These are phyloP conservation scores for Sclerotiophoma versabilis DNA, from an alignment of 2,329 filamentous ascomycete species.

Conservation along the genomic window DNA sequence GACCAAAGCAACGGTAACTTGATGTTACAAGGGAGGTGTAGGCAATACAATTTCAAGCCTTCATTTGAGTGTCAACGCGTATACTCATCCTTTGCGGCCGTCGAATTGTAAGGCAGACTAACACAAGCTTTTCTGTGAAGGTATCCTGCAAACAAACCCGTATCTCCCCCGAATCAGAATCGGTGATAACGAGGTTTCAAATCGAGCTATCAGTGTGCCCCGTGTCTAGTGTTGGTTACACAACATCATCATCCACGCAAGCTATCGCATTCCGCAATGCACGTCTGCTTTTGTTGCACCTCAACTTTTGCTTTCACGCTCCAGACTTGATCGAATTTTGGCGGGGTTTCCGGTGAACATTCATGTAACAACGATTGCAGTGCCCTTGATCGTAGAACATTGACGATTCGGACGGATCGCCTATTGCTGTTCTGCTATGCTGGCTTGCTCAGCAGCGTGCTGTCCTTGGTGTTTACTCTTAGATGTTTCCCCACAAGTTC, in stretches of 20 bases:
- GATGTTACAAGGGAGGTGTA: not conserved
- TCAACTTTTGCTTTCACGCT: not conserved
- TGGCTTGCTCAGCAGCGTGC: not conserved
- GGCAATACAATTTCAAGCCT: not conserved
- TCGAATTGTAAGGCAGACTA: not conserved
- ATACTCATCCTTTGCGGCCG: not conserved
- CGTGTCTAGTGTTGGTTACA: not conserved
- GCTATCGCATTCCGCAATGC: not conserved
- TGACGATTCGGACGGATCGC: not conserved
- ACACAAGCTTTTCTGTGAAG: not conserved
- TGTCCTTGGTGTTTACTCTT: not conserved
- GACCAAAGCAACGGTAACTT: not conserved
- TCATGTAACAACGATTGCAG: not conserved
- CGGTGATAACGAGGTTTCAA: not conserved
- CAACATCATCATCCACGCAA: conserved; percentile 1
- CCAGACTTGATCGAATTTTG: not conserved
- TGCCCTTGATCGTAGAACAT: not conserved
- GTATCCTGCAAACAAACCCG: not conserved
- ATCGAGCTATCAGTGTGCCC: not conserved
- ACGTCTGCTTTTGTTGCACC: conserved; percentile 6
- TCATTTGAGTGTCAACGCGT: not conserved
- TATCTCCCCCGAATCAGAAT: not conserved
- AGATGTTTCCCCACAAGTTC: conserved; percentile 3
- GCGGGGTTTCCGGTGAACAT: conserved; percentile 1
- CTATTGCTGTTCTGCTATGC: not conserved